A percentile compares a stretch with the other conserved stretches of the same genome.
These are phyloP conservation scores for Suillus cothurnatus DNA, from an alignment of 768 basidiomycete genomes.

Conservation along the genomic window DNA sequence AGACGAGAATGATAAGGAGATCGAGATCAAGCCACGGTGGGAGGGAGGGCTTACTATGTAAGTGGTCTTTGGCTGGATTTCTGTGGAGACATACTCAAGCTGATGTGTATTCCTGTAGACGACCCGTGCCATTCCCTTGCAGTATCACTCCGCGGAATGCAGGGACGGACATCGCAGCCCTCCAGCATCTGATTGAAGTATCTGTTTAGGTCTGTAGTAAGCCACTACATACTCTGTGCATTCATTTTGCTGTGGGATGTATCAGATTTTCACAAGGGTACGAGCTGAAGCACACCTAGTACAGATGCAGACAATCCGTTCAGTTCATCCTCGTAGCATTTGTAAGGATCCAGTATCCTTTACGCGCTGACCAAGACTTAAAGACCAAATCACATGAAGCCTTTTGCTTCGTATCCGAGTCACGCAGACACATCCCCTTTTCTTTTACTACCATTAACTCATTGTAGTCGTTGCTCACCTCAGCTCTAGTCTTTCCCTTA, in stretches of 20 bases:
- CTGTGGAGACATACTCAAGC: background rate
- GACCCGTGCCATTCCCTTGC: background rate
- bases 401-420: no score
- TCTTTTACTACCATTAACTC: no score
- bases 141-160: background rate
- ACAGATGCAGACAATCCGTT: no score
- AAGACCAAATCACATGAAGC: no score
- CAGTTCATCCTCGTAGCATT: no score
- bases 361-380: no score
- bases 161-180: background rate
- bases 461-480: no score
- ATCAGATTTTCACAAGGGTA: no score
- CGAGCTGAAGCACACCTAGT: no score
- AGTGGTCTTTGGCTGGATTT: constrained; percentile 6
- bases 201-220: background rate
- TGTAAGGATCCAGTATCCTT: no score
- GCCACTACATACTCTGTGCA: background rate
- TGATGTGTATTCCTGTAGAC: background rate
- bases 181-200: background rate
- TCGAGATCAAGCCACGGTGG: constrained; percentile 19
- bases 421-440: no score
- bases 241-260: background rate
- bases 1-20: constrained; percentile 23
- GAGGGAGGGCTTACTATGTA: constrained; percentile 14
- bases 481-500: no score